Evolutionary conservation across 2,329 filamentous ascomycete species (phyloP).

Genomic region (Capronia coronata): DNA sequence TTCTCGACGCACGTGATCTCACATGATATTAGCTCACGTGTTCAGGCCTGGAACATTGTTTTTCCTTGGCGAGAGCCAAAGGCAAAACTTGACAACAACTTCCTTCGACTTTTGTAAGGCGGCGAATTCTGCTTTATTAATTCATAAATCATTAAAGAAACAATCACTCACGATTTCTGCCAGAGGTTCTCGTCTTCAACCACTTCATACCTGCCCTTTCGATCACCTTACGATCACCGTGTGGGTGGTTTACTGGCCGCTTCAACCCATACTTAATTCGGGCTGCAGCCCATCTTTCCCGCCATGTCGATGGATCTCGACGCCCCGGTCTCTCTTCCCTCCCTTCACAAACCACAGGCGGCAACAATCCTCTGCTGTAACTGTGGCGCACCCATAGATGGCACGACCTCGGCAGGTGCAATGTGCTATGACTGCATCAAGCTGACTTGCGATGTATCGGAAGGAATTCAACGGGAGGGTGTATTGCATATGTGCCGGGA

Average conservation of each 20-base stretch:
- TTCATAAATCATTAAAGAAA: too few species aligned
- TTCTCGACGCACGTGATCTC: slow-evolving; percentile 1
- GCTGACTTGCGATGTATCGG: slow-evolving; percentile 84
- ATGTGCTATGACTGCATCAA: slow-evolving; percentile 96
- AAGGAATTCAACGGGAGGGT: slow-evolving; percentile 84
- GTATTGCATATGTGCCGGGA: slow-evolving; percentile 86
- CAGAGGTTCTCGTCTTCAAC: neutral
- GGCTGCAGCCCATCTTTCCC: neutral
- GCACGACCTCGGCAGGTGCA: slow-evolving; percentile 75
- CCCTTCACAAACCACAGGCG: slow-evolving; percentile 29
- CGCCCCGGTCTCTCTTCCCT: slow-evolving; percentile 43
- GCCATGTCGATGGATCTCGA: slow-evolving; percentile 56
- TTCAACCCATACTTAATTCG: neutral
- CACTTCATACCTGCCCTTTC: neutral
- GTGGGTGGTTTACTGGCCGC: too few species aligned
- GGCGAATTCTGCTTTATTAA: slow-evolving; percentile 12
- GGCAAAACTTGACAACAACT: neutral
- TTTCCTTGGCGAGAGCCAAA: neutral
- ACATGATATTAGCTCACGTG: slow-evolving; percentile 3
- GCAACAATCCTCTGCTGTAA: slow-evolving; percentile 91
- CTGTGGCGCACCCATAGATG: slow-evolving; percentile 92
- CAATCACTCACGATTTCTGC: slow-evolving; percentile 1
- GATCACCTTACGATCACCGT: too few species aligned
- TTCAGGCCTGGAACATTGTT: neutral
- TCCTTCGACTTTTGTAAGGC: neutral